A percentile compares a stretch with the other conserved stretches of the same genome.
phyloP scores from a whole-genome alignment of 1,284 basidiomycete genomes.

The Pisolithus thermaeus region DNA sequence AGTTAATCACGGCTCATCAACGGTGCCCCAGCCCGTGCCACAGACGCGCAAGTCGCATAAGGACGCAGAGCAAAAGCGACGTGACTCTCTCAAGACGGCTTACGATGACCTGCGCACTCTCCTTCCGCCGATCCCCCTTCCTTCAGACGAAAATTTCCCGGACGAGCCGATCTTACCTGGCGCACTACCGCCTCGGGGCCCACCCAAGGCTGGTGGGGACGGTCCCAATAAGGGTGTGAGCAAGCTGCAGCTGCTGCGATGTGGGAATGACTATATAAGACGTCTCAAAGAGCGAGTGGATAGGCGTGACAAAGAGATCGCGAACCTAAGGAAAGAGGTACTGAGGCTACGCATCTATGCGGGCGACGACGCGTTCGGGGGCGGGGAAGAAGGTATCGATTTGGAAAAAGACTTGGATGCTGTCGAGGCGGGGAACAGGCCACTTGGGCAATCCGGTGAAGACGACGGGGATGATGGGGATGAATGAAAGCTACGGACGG shows the following conservation, averaged over 20 bases:
- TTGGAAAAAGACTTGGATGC: slow-evolving; percentile 39
- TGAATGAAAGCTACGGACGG: slow-evolving; percentile 1
- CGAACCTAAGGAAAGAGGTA: slow-evolving; percentile 64
- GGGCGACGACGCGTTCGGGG: slow-evolving; percentile 24
- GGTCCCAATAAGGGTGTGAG: slow-evolving; percentile 94
- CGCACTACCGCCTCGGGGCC: slow-evolving; percentile 78
- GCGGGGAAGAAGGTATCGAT: slow-evolving; percentile 34
- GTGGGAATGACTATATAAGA: slow-evolving; percentile 84
- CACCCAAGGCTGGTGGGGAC: slow-evolving; percentile 78
- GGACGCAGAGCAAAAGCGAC: slow-evolving; percentile 93
- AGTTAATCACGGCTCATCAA: slow-evolving; percentile 18
- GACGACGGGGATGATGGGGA: slow-evolving; percentile 29
- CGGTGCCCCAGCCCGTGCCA: slow-evolving; percentile 25
- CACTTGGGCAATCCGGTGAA: slow-evolving; percentile 19
- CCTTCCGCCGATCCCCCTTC: slow-evolving; percentile 83
- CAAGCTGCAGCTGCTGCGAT: slow-evolving; percentile 88
- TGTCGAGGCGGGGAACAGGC: slow-evolving; percentile 25
- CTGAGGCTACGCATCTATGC: slow-evolving; percentile 47
- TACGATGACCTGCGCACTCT: slow-evolving; percentile 91
- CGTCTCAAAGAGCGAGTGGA: slow-evolving; percentile 75
- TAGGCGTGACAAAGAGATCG: slow-evolving; percentile 80
- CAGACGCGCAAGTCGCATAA: slow-evolving; percentile 87
- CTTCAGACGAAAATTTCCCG: slow-evolving; percentile 57
- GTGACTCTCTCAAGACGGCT: slow-evolving; percentile 92
- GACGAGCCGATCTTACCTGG: slow-evolving; percentile 73